Evolutionary conservation across 768 basidiomycete species (phyloP).

Genomic region (Trametes cinnabarina): DNA sequence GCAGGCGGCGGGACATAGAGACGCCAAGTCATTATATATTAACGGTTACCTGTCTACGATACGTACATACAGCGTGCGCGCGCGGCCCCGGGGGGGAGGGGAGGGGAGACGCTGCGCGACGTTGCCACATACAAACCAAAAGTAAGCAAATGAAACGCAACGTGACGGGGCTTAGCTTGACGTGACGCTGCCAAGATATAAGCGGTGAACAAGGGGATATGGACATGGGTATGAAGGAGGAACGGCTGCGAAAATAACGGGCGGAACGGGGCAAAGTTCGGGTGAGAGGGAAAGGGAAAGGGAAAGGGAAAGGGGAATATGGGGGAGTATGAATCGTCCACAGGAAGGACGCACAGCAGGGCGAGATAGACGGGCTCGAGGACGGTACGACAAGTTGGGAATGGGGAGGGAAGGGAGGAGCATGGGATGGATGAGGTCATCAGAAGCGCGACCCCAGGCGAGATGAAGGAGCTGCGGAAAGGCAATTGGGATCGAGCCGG

Average conservation of each 20-base stretch:
- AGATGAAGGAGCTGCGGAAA: constrained; percentile 2
- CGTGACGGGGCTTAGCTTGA: no score
- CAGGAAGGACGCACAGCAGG: not conserved
- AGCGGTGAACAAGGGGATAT: not conserved
- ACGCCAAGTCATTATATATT: constrained; percentile 14
- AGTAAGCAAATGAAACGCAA: no score
- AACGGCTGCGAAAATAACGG: not conserved
- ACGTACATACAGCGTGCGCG: constrained; percentile 15
- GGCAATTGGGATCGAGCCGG: constrained; percentile 14
- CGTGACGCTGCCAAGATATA: no score
- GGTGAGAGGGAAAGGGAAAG: no score
- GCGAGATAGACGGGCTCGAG: not conserved
- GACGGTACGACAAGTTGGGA: constrained; percentile 9
- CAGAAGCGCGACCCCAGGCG: not conserved
- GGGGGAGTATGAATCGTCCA: no score
- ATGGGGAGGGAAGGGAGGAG: not conserved
- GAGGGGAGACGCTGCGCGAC: no score
- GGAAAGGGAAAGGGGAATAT: no score
- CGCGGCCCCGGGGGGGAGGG: no score
- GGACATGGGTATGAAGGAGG: not conserved
- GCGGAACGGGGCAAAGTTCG: not conserved
- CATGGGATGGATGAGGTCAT: not conserved
- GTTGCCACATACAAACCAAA: no score
- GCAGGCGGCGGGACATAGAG: not conserved
- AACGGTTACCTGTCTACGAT: constrained; percentile 14